Evolutionary conservation across 352 stramenopile genomes (phyloP).

Genomic region (Globisporangium polare): DNA sequence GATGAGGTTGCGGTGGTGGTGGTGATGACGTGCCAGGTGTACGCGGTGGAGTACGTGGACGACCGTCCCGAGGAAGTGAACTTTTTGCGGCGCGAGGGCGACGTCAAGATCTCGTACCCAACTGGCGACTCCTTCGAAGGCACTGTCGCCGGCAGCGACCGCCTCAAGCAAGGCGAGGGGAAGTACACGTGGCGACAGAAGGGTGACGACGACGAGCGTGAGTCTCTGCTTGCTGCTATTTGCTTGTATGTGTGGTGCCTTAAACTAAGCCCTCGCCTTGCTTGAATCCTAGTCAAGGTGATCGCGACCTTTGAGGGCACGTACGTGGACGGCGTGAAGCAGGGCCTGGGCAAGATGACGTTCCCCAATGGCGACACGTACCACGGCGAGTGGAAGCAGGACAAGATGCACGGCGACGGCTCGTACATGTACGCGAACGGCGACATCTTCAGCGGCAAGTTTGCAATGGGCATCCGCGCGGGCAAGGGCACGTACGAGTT

Average conservation of each 20-base stretch:
- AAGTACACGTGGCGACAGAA: conserved; percentile 88
- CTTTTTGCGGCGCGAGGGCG: conserved; percentile 77
- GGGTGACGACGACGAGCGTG: conserved; percentile 53
- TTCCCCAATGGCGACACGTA: conserved; percentile 90
- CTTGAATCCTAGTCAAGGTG: conserved; percentile 40
- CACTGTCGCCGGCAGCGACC: conserved; percentile 55
- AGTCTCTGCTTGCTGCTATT: conserved; percentile 3
- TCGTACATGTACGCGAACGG: conserved; percentile 90
- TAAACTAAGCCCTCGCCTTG: neutral
- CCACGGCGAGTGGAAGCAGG: conserved; percentile 84
- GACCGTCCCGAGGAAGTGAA: conserved; percentile 84
- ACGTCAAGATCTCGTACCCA: conserved; percentile 86
- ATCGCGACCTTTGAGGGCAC: conserved; percentile 81
- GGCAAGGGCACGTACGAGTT: conserved; percentile 91
- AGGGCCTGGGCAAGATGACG: conserved; percentile 89
- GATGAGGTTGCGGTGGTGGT: neutral
- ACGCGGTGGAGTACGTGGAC: conserved; percentile 82
- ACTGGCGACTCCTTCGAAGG: conserved; percentile 92
- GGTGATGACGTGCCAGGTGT: conserved; percentile 35
- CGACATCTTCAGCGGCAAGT: conserved; percentile 90
- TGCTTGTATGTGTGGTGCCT: neutral
- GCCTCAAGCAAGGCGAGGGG: conserved; percentile 80
- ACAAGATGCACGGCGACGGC: conserved; percentile 87
- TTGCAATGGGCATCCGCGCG: conserved; percentile 71
- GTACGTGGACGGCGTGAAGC: conserved; percentile 84